These are phyloP conservation scores for Fonsecaea erecta DNA, from an alignment of 2,329 filamentous ascomycete species.

Conservation along the genomic window DNA sequence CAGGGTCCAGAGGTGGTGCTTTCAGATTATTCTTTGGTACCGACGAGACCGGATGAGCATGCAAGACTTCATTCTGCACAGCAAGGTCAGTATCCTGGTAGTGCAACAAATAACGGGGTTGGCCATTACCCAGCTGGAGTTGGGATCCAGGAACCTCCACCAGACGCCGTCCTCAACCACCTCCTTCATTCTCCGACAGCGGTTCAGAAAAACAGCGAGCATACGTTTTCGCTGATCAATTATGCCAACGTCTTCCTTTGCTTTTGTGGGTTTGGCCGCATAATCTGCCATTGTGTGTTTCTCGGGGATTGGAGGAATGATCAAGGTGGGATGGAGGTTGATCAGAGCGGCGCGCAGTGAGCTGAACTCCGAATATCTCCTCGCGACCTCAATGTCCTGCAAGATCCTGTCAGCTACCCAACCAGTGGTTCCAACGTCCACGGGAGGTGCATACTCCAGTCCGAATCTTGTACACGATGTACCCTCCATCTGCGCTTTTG, in stretches of 20 bases:
- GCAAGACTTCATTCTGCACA: conserved; percentile 83
- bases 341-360: conserved; percentile 87
- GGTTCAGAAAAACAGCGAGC: conserved; percentile 92
- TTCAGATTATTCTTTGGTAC: conserved; percentile 94
- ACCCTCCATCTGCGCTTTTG: conserved; percentile 90
- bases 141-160: conserved; percentile 97
- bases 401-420: not conserved
- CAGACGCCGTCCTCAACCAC: conserved; percentile 92
- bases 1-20: conserved; percentile 90
- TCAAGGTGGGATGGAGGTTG: conserved; percentile 88
- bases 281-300: conserved; percentile 99
- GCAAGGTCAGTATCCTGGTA: not conserved
- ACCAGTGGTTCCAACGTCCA: not conserved
- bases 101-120: not conserved
- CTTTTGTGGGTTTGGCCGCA: conserved; percentile 94
- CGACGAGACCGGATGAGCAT: conserved; percentile 85
- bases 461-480: conserved; percentile 95
- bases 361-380: conserved; percentile 95
- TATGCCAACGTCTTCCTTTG: conserved; percentile 95
- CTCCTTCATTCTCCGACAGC: conserved; percentile 89
- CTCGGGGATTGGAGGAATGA: conserved; percentile 96
- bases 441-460: conserved; percentile 71
- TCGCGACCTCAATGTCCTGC: conserved; percentile 91
- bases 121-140: conserved; percentile 86
- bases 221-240: conserved; percentile 97